A percentile compares a stretch with the other conserved stretches of the same genome.
These are phyloP conservation scores for Lyophyllum shimeji DNA, from an alignment of 768 basidiomycete genomes.

Conservation along the genomic window DNA sequence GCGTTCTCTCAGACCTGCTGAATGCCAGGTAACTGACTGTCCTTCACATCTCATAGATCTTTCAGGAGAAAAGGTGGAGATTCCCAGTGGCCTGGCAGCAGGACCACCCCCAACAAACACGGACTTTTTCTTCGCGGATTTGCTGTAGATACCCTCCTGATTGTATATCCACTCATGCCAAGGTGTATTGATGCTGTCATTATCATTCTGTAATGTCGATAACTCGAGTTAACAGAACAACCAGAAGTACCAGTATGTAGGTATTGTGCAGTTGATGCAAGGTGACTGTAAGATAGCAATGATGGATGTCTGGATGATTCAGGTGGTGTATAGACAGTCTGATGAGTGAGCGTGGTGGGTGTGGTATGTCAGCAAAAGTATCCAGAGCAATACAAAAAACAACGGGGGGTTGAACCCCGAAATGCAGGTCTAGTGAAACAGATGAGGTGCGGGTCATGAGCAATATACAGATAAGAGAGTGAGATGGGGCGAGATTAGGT, in stretches of 20 bases:
- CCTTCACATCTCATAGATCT: slow-evolving; percentile 55
- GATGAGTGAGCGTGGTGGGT: slow-evolving; percentile 7
- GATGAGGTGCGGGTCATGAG: slow-evolving; percentile 27
- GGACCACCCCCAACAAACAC: slow-evolving; percentile 77
- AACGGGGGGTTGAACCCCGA: slow-evolving; percentile 90
- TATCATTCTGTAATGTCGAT: slow-evolving; percentile 25
- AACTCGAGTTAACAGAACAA: slow-evolving; percentile 12
- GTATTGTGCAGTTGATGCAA: slow-evolving; percentile 63
- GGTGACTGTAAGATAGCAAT: slow-evolving; percentile 19
- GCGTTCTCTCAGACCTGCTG: slow-evolving; percentile 21
- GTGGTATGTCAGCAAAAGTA: slow-evolving; percentile 19
- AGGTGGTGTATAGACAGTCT: slow-evolving; percentile 1
- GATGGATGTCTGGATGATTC: slow-evolving; percentile 15
- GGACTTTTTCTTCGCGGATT: slow-evolving; percentile 86
- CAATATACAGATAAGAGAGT: slow-evolving; percentile 27
- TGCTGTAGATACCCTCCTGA: slow-evolving; percentile 26
- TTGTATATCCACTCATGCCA: background rate
- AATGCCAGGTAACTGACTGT: background rate
- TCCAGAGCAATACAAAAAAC: slow-evolving; percentile 34
- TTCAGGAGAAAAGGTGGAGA: slow-evolving; percentile 86
- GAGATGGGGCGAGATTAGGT: slow-evolving; percentile 18
- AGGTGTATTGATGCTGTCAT: background rate
- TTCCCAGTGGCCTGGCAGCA: slow-evolving; percentile 76
- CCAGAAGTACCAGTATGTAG: slow-evolving; percentile 24
- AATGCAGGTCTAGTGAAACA: slow-evolving; percentile 18